Base-by-base conservation (phyloP, 1,139 yeast genomes). In the Geotrichum aggregatum region DNA sequence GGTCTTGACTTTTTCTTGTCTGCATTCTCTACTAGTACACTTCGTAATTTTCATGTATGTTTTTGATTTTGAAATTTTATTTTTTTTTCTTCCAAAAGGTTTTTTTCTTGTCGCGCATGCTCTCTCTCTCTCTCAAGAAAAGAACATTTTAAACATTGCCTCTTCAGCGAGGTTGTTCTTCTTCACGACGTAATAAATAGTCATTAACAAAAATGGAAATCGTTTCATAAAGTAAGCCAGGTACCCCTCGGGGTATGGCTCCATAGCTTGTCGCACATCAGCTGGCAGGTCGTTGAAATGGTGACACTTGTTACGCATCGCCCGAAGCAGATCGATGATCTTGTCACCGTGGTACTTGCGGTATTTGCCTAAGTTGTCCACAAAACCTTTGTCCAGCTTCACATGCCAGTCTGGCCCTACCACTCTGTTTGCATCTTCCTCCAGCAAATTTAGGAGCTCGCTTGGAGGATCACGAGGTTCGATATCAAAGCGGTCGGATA, bases 391-490 rank as follows among this genome's bases (percentile, higher is more conserved):
- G 62, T 88, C 94, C 64, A 92, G 83, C 59, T 77, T 77, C 14
- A 63, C 60, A 61, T 84, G 86, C 98, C 98, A 94, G 59, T 94
- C 85, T 0, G 76, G 76, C 8, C 77, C 75, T 31, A 89, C 80
- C 0, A 82, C 81, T 4, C 66, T 64, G 0, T 61, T 55, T 0
- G 92, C 80, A 22, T 73, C 70, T 1, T 67, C 63, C 64, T 92
- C 98, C 16, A 92, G 71, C 54, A 74, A 70, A 22, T 76, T 62
- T 30, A 92, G 70, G 28, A 87, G 67, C 1, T 73, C 78, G 57
- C 91, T 83, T 11, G 95, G 92, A 14, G 96, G 96, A 57, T 88
- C 97, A 54, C 96, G 76, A 59, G 80, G 78, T 63, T 91, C 97
- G 49, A 85, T 73, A 63, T 92, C 98, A 66, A 89, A 86, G 55